Evolutionary conservation across 78 protist genomes (phyloP).

Genomic region (Tieghemostelium lacteum): DNA sequence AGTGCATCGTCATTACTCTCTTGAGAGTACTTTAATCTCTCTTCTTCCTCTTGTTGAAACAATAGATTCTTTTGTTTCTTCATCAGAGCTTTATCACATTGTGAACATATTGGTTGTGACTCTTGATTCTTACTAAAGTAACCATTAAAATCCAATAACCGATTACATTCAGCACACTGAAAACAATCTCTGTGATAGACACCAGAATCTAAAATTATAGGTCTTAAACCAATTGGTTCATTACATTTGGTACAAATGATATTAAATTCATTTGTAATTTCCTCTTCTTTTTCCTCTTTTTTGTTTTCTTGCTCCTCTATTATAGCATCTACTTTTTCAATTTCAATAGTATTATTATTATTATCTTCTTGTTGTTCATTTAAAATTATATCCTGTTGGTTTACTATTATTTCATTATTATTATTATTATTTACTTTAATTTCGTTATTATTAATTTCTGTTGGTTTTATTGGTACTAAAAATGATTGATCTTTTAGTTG

Average conservation of each 20-base stretch:
- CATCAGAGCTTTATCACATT: slow-evolving; percentile 30
- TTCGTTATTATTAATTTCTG: background rate
- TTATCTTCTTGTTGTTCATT: background rate
- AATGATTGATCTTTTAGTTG: too few relatives aligned
- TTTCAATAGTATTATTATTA: background rate
- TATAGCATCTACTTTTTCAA: background rate
- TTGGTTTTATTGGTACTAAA: background rate
- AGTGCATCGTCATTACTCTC: background rate
- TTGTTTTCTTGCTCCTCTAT: background rate
- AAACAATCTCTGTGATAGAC: slow-evolving; percentile 48
- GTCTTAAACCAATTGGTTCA: slow-evolving; percentile 25
- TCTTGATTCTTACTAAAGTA: slow-evolving; percentile 30
- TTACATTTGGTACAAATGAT: slow-evolving; percentile 7
- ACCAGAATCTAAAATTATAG: slow-evolving; percentile 55
- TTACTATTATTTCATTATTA: too few relatives aligned
- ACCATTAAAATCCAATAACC: slow-evolving; percentile 7
- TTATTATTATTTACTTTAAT: background rate
- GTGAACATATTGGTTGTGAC: slow-evolving; percentile 16
- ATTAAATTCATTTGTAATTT: background rate
- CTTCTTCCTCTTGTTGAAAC: too few relatives aligned
- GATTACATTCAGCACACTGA: slow-evolving; percentile 29
- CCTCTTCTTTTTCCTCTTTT: background rate
- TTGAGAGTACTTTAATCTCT: background rate
- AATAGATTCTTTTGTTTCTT: background rate
- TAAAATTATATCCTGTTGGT: too few relatives aligned